phyloP scores from a whole-genome alignment of 495 filamentous ascomycete species.

The Usnea hakonensis region DNA sequence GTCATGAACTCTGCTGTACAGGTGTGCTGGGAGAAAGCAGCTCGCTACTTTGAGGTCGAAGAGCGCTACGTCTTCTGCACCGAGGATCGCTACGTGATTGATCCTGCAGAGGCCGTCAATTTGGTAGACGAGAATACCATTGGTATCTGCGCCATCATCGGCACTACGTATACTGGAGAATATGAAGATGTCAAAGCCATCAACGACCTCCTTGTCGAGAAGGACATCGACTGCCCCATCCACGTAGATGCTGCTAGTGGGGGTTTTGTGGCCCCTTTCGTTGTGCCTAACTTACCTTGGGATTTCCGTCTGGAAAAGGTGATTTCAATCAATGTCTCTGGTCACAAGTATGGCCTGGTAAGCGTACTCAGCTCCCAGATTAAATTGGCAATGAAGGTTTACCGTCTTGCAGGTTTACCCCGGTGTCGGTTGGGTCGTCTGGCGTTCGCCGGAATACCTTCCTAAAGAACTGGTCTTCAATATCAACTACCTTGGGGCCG shows the following conservation, averaged over 20 bases:
- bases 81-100: conserved; percentile 72
- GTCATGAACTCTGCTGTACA: conserved; percentile 90
- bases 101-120: conserved; percentile 71
- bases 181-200: conserved; percentile 88
- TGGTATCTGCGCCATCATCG: conserved; percentile 82
- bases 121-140: conserved; percentile 95
- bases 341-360: conserved; percentile 73
- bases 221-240: conserved; percentile 67
- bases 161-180: conserved; percentile 91
- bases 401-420: conserved; percentile 56
- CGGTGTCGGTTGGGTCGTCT: conserved; percentile 88
- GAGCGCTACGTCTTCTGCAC: conserved; percentile 86
- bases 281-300: conserved; percentile 72
- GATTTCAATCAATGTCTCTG: conserved; percentile 84
- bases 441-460: conserved; percentile 74
- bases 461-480: conserved; percentile 92
- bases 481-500: conserved; percentile 92
- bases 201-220: conserved; percentile 70
- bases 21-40: conserved; percentile 94
- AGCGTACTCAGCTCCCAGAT: background rate
- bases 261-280: conserved; percentile 85
- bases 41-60: conserved; percentile 90
- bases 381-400: background rate
- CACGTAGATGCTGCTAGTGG: conserved; percentile 88
- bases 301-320: conserved; percentile 83